Percentiles rank a stretch among this genome's conserved stretches.
Conservation (phyloP, 305 asterid species). For the Fraxinus baroniana region DNA sequence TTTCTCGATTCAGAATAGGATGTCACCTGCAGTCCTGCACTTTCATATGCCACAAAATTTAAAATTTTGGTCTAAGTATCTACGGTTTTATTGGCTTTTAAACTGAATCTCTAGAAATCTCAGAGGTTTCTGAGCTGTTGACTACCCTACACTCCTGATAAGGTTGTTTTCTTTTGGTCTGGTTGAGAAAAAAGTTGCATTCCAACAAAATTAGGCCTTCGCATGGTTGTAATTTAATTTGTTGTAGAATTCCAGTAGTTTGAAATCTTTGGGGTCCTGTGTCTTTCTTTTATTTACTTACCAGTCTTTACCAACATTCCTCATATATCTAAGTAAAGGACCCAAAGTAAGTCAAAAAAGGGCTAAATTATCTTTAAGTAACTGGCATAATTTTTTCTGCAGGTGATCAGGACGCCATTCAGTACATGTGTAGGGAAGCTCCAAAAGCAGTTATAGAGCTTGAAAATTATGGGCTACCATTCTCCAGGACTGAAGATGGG, state of each 20-base stretch:
- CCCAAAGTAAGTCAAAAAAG: background rate
- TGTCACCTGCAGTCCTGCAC: background rate
- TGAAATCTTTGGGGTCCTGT: background rate
- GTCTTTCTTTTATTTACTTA: background rate
- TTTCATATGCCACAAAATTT: background rate
- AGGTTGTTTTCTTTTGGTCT: background rate
- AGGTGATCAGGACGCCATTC: constrained; percentile 97
- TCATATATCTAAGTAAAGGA: background rate
- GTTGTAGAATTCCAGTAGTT: background rate
- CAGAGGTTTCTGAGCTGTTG: background rate
- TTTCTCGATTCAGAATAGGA: background rate
- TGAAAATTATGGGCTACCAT: constrained; percentile 96
- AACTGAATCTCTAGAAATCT: background rate
- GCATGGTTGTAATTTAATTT: background rate
- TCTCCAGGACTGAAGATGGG: constrained; percentile 97
- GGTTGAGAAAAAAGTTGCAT: background rate
- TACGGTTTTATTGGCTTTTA: background rate
- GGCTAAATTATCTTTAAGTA: background rate
- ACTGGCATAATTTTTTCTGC: constrained; percentile 11
- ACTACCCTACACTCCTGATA: background rate
- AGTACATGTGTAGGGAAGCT: constrained; percentile 99
- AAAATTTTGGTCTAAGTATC: background rate
- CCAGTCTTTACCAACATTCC: background rate
- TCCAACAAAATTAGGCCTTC: background rate
- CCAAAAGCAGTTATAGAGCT: constrained; percentile 99